A percentile compares a stretch with the other conserved stretches of the same genome.
phyloP scores from a whole-genome alignment of 2,329 filamentous ascomycete genomes.

The Proliferodiscus dingleyae region DNA sequence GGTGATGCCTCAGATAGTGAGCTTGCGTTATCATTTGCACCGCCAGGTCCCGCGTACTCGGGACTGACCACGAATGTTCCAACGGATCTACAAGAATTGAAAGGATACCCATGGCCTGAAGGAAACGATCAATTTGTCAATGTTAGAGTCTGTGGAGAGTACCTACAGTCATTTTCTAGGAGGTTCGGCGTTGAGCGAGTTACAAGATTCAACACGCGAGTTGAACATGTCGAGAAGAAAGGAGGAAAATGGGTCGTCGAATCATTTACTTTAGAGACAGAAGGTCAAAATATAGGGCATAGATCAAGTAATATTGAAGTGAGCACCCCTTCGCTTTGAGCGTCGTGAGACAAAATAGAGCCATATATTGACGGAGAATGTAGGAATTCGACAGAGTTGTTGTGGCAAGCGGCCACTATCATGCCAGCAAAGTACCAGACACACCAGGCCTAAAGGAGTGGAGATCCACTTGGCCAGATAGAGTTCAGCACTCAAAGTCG shows the following conservation, averaged over 20 bases:
- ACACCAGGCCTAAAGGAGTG: constrained; percentile 54
- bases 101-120: constrained; percentile 22
- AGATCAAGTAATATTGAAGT: constrained; percentile 10
- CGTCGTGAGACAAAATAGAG: not conserved
- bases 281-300: constrained; percentile 4
- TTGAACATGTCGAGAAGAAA: constrained; percentile 22
- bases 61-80: constrained; percentile 26
- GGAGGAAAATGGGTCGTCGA: constrained; percentile 18
- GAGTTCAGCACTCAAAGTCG: constrained; percentile 64
- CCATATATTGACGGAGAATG: not conserved
- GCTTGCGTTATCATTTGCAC: constrained; percentile 20
- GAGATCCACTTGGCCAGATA: constrained; percentile 47
- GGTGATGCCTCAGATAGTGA: not conserved
- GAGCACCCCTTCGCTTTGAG: not conserved
- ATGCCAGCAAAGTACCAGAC: constrained; percentile 56
- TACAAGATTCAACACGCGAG: constrained; percentile 22
- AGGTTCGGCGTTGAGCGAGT: constrained; percentile 15
- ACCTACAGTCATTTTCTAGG: constrained; percentile 19
- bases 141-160: constrained; percentile 18
- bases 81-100: constrained; percentile 21
- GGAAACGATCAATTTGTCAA: constrained; percentile 25
- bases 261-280: constrained; percentile 12
- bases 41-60: constrained; percentile 25
- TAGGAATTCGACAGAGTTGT: constrained; percentile 58
- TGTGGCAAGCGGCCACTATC: constrained; percentile 64